Evolutionary conservation across 176 grass and related monocot species (phyloP).

Genomic region (Eragrostis curvula): DNA sequence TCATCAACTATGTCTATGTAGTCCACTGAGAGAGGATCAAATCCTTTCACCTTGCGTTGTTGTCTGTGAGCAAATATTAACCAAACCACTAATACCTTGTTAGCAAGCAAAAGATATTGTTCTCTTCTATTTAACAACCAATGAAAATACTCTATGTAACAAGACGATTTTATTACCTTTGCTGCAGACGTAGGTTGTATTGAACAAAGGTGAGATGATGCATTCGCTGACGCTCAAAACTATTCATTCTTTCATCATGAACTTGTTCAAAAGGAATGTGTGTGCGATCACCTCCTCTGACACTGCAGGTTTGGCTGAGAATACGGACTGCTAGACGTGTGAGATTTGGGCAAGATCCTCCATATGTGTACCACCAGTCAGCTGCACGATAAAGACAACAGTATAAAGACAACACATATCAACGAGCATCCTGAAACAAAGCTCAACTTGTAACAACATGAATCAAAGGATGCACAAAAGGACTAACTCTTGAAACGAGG

Average conservation of each 20-base stretch:
- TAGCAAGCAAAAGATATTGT: background rate
- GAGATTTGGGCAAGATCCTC: conserved; percentile 83
- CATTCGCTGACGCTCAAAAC: conserved; percentile 77
- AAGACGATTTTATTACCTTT: conserved; percentile 59
- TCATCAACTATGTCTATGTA: conserved; percentile 80
- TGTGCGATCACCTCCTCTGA: conserved; percentile 65
- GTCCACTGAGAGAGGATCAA: conserved; percentile 80
- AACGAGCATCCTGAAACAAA: conserved; percentile 3
- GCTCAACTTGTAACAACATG: conserved; percentile 32
- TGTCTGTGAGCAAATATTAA: conserved; percentile 52
- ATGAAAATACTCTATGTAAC: background rate
- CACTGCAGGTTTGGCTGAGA: conserved; percentile 91
- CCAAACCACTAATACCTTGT: conserved; percentile 11
- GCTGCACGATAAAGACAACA: conserved; percentile 50
- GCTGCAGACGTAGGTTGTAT: conserved; percentile 84
- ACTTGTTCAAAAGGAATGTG: conserved; percentile 75
- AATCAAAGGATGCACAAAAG: background rate
- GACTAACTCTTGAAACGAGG: background rate
- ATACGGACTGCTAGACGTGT: conserved; percentile 75
- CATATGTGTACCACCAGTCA: conserved; percentile 95
- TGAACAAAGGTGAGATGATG: conserved; percentile 84
- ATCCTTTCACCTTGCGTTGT: conserved; percentile 56
- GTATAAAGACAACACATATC: conserved; percentile 24
- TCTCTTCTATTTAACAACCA: background rate
- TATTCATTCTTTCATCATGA: conserved; percentile 78